Evolutionary conservation across 805 yeast genomes (phyloP).

Genomic region (Teunomyces tritomae): DNA sequence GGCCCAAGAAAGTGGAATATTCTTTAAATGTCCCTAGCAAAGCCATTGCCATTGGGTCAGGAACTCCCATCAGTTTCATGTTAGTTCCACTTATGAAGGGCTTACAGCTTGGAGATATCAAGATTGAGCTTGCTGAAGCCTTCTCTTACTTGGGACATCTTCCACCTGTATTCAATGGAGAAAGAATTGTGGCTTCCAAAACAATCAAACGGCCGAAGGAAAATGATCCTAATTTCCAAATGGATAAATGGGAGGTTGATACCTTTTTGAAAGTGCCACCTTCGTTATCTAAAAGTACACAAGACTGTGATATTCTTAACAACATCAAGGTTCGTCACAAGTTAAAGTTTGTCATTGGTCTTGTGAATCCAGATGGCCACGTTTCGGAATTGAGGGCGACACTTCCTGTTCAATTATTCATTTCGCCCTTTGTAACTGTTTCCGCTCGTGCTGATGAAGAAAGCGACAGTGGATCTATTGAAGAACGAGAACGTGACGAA

Average conservation of each 20-base stretch:
- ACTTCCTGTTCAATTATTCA: slow-evolving; percentile 72
- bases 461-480: slow-evolving; percentile 10
- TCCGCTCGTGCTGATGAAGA: slow-evolving; percentile 42
- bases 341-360: slow-evolving; percentile 72
- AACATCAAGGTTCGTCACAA: slow-evolving; percentile 86
- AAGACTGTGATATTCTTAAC: slow-evolving; percentile 73
- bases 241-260: slow-evolving; percentile 70
- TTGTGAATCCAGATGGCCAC: slow-evolving; percentile 88
- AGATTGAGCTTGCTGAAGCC: slow-evolving; percentile 65
- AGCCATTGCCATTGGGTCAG: slow-evolving; percentile 87
- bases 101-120: slow-evolving; percentile 69
- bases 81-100: slow-evolving; percentile 83
- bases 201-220: slow-evolving; percentile 41
- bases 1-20: slow-evolving; percentile 94
- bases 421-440: slow-evolving; percentile 78
- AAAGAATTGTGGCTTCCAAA: slow-evolving; percentile 55
- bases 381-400: slow-evolving; percentile 89
- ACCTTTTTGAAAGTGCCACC: slow-evolving; percentile 66
- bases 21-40: slow-evolving; percentile 81
- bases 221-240: slow-evolving; percentile 44
- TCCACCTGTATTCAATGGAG: slow-evolving; percentile 60
- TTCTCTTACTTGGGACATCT: slow-evolving; percentile 57
- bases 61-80: slow-evolving; percentile 63
- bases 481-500: not conserved
- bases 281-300: slow-evolving; percentile 72